Base-by-base conservation (phyloP, 352 stramenopile genomes). In the Pilasporangium apinafurcum region DNA sequence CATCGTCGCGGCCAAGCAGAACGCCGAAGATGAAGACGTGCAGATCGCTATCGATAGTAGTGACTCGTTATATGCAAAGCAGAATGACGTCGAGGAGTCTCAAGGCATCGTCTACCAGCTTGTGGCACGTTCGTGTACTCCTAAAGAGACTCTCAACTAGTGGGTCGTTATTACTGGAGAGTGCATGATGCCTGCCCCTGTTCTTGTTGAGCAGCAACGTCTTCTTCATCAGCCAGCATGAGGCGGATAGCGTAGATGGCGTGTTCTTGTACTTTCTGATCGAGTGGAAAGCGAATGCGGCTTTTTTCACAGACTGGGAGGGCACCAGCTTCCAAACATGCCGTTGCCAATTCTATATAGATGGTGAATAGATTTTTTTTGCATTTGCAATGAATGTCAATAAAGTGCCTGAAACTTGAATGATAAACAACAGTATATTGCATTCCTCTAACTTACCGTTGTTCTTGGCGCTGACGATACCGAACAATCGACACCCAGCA, bases 201-300 rank as follows among this genome's bases (percentile, higher is more conserved):
- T 10, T 39, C 37, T 9, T 42, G n/a, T 30, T 13, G 28, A 12
- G 21, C 17, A 21, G 35, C 22, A 26, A 51, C 36, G 8, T 36
- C 33, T 10, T 55, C 32, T 2, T 55, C 62, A 1, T 62, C 54
- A 0, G 53, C 41, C 26, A 65, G 20, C 46, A 83, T 51, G 4
- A 38, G 61, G 4, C 67, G 44, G 25, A 83, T 80, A 14, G 69
- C 67, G 37, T 65, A 51, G 4, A 67, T 32, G 2, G 69, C 65
- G 32, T 86, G 55, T 18, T 82, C 56, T 51, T 82, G 73, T 8
- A 86, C 73, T 20, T 66, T 75, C 5, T 44, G 45, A 30, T 83
- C 67, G 14, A 47, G 37, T 0, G 46, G 51, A 25, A 82, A 86
- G 2, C 49, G 65, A 26, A 80, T 42, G 14, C 73, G 67, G 2